Evolutionary conservation across 768 basidiomycete species (phyloP), one percentile per base, ranked within the genome.

Genomic region (Fibroporia radiculosa): DNA sequence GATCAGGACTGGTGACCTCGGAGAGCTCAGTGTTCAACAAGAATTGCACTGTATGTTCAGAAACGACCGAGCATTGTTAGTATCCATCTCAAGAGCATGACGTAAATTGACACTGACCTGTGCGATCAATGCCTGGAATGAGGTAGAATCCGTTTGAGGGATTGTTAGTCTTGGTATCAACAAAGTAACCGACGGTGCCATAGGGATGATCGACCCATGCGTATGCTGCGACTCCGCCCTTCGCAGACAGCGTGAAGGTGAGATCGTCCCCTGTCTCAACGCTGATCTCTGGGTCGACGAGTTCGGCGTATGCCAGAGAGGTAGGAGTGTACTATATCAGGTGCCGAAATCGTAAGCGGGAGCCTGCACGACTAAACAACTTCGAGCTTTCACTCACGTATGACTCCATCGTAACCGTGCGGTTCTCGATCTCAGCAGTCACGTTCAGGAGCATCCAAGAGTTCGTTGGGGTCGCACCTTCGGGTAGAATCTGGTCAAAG

Each of bases 191-290:
- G 1, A 78, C 62, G 0, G 74, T 78, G 14, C 74, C 74, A 0
- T 64, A 60, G 0, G 77, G 77, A 56, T 79, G 77, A 43, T 79
- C 78, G 1, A 80, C 61, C 77, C 77, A 79, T 4, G 77, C 72
- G 72, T 74, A 79, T 0, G 70, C 62, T 0, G 71, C 76, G 4
- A 79, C 77, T 1, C 77, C 78, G 11, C 73, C 71, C 34, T 60
- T 57, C 2, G 76, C 77, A 3, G 74, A 75, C 4, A 80, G 56
- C 1, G 68, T 72, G 54, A 80, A 78, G 0, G 68, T 71, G 41
- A 72, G 53, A 48, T 71, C 56, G 4, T 55, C 40, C 1, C 52
- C 48, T 8, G 56, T 43, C 0, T 55, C 63, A 5, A 77, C 45
- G 0, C 56, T 48, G 34, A 79, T 73, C 48, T 66, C n/a, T 0